These are phyloP conservation scores for Grigorovia jiainica DNA, from an alignment of 805 yeast genomes.

Conservation along the genomic window DNA sequence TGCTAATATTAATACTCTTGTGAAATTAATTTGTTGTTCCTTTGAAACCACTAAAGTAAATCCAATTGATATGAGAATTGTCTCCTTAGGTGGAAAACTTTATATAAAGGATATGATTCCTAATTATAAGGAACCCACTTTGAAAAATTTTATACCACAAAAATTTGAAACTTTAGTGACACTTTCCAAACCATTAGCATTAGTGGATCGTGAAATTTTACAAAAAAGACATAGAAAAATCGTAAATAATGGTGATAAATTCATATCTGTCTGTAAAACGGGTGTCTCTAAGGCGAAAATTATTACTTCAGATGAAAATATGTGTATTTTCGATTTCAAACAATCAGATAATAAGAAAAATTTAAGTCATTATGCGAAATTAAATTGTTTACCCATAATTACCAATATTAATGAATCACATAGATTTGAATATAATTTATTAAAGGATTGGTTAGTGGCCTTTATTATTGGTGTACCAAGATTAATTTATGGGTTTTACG, in stretches of 20 bases:
- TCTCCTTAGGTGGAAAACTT: slow-evolving; percentile 66
- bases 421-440: slow-evolving; percentile 65
- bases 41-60: slow-evolving; percentile 45
- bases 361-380: slow-evolving; percentile 69
- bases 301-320: slow-evolving; percentile 83
- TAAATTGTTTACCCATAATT: slow-evolving; percentile 61
- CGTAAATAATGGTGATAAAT: slow-evolving; percentile 70
- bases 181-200: slow-evolving; percentile 64
- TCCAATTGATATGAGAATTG: slow-evolving; percentile 50
- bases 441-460: slow-evolving; percentile 87
- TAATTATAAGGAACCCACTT: slow-evolving; percentile 15
- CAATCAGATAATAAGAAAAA: slow-evolving; percentile 35
- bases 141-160: slow-evolving; percentile 54
- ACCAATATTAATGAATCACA: slow-evolving; percentile 47
- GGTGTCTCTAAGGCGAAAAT: slow-evolving; percentile 69
- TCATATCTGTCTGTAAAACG: slow-evolving; percentile 68
- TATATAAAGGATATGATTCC: slow-evolving; percentile 43
- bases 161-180: slow-evolving; percentile 80
- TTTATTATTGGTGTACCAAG: slow-evolving; percentile 78
- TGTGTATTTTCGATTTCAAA: slow-evolving; percentile 76
- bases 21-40: slow-evolving; percentile 47
- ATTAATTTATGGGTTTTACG: slow-evolving; percentile 79
- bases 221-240: slow-evolving; percentile 52
- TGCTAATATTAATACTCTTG: slow-evolving; percentile 76
- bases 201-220: slow-evolving; percentile 52